These are phyloP conservation scores for Sporothrix euskadiensis DNA, from an alignment of 2,329 filamentous ascomycete genomes.

Conservation along the genomic window DNA sequence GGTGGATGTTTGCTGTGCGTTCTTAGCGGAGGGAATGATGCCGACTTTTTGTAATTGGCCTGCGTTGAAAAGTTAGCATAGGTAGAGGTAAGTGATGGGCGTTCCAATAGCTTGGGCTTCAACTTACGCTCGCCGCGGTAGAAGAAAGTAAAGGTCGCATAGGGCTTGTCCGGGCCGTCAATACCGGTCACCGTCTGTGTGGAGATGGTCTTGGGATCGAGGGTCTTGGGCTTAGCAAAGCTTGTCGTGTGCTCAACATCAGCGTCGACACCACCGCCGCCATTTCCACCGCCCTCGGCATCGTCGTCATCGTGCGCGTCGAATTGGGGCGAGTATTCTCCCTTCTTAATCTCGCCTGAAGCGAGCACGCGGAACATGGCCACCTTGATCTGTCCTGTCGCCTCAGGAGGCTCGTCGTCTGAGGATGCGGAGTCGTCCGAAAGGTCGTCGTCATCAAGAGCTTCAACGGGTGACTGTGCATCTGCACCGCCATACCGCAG, in stretches of 20 bases:
- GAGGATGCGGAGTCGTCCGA: slow-evolving; percentile 70
- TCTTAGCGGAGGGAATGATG: slow-evolving; percentile 70
- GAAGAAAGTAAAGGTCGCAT: slow-evolving; percentile 96
- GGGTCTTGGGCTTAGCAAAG: slow-evolving; percentile 92
- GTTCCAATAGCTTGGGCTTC: too few relatives aligned
- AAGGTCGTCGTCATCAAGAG: slow-evolving; percentile 60
- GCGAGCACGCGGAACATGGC: slow-evolving; percentile 93
- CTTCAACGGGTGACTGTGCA: slow-evolving; percentile 71
- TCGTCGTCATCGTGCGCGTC: slow-evolving; percentile 93
- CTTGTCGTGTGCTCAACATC: slow-evolving; percentile 96
- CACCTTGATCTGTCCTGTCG: slow-evolving; percentile 96
- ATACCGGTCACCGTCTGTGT: slow-evolving; percentile 99
- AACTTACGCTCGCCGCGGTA: slow-evolving; percentile 92
- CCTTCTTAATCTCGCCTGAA: slow-evolving; percentile 94
- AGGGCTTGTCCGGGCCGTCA: slow-evolving; percentile 92
- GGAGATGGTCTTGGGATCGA: slow-evolving; percentile 96
- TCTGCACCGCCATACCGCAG: slow-evolving; percentile 77
- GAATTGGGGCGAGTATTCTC: slow-evolving; percentile 97
- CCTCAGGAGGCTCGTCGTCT: slow-evolving; percentile 85
- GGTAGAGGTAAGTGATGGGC: not conserved
- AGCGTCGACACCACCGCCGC: slow-evolving; percentile 64
- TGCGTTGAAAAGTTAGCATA: slow-evolving; percentile 41
- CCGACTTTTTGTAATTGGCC: slow-evolving; percentile 97
- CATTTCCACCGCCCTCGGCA: slow-evolving; percentile 50
- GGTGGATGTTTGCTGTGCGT: slow-evolving; percentile 60